These are phyloP conservation scores for Elaeis oleifera DNA, from an alignment of 202 grass and related monocot species.

Conservation along the genomic window DNA sequence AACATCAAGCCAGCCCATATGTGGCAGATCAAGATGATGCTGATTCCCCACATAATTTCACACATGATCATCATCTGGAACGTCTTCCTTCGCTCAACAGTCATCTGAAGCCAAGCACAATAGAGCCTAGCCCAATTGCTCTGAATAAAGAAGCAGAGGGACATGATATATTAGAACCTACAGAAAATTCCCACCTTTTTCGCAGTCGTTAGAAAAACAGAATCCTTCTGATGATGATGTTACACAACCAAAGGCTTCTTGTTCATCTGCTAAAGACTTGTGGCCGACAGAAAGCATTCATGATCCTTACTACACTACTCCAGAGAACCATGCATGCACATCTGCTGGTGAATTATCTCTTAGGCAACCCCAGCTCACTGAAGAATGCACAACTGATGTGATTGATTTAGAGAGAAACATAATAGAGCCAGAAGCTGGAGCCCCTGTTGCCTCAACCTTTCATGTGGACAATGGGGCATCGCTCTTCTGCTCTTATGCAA, in stretches of 20 bases:
- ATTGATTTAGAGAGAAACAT: conserved; percentile 28
- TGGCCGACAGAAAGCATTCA: conserved; percentile 22
- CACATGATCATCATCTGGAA: conserved; percentile 1
- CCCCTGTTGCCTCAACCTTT: conserved; percentile 19
- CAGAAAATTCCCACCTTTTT: conserved; percentile 16
- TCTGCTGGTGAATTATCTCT: conserved; percentile 22
- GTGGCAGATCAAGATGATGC: not conserved
- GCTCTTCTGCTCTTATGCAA: conserved; percentile 28
- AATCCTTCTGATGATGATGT: conserved; percentile 4
- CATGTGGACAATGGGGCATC: conserved; percentile 21
- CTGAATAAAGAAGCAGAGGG: conserved; percentile 8
- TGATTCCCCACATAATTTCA: conserved; percentile 5
- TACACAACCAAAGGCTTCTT: conserved; percentile 26
- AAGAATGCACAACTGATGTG: conserved; percentile 21
- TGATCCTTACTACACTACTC: conserved; percentile 24
- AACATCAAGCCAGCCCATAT: conserved; percentile 15
- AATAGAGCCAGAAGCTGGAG: conserved; percentile 17
- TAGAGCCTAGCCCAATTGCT: conserved; percentile 7
- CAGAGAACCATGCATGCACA: conserved; percentile 21
- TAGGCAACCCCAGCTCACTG: conserved; percentile 23
- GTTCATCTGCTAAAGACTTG: conserved; percentile 17
- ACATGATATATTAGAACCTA: conserved; percentile 6
- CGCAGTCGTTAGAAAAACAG: conserved; percentile 15
- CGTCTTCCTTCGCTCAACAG: conserved; percentile 15
- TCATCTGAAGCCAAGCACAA: conserved; percentile 7